phyloP scores from a whole-genome alignment of 768 basidiomycete species.

The Cubamyces sp. region DNA sequence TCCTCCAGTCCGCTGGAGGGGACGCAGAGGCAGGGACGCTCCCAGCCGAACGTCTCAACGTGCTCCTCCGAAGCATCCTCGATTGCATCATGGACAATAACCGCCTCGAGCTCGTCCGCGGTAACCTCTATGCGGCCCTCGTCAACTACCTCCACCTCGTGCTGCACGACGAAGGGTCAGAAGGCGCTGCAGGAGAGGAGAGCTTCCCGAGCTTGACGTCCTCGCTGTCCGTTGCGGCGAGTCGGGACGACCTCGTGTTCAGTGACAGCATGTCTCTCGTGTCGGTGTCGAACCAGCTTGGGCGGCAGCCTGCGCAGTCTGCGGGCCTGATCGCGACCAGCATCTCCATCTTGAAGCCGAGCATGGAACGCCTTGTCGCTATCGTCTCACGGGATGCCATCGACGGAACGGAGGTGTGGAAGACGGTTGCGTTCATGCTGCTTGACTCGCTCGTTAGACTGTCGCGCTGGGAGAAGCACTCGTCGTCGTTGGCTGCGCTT shows the following conservation, averaged over 20 bases:
- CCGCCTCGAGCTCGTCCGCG: slow-evolving; percentile 83
- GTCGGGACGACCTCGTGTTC: slow-evolving; percentile 46
- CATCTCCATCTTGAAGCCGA: slow-evolving; percentile 64
- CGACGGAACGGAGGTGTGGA: slow-evolving; percentile 96
- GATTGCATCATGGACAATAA: slow-evolving; percentile 78
- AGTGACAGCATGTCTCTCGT: slow-evolving; percentile 40
- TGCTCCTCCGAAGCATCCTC: slow-evolving; percentile 73
- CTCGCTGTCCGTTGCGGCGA: slow-evolving; percentile 26
- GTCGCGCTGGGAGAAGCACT: slow-evolving; percentile 70
- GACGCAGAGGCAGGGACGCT: slow-evolving; percentile 68
- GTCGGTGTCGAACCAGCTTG: slow-evolving; percentile 16
- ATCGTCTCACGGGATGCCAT: slow-evolving; percentile 88
- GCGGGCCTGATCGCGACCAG: slow-evolving; percentile 60
- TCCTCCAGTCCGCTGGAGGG: slow-evolving; percentile 66
- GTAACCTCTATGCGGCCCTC: slow-evolving; percentile 91
- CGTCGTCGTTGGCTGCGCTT: slow-evolving; percentile 59
- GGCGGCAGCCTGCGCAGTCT: slow-evolving; percentile 4
- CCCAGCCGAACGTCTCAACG: slow-evolving; percentile 78
- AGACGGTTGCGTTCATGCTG: slow-evolving; percentile 91
- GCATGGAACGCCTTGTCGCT: slow-evolving; percentile 72
- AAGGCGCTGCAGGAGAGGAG: not conserved
- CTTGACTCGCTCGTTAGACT: slow-evolving; percentile 81
- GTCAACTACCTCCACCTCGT: slow-evolving; percentile 90
- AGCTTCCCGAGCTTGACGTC: slow-evolving; percentile 17
- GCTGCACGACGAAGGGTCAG: slow-evolving; percentile 18